Evolutionary conservation across 2,329 filamentous ascomycete genomes (phyloP), one percentile per base, ranked within the genome.

Genomic region (Coniochaeta sp.): DNA sequence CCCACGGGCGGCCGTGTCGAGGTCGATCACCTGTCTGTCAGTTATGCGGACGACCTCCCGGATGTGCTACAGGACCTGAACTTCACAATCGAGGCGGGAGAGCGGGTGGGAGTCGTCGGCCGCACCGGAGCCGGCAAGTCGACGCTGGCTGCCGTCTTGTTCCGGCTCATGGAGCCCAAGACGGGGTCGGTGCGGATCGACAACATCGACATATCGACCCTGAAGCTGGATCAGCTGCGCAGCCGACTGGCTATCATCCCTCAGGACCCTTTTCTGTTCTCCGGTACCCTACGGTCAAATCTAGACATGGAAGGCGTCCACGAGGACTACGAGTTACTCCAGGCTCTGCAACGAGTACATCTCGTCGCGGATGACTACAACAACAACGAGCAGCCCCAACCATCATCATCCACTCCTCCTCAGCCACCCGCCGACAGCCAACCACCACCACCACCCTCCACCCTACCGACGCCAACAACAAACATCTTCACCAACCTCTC

Each of bases 61-160:
- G 63, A 66, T 0, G 68, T 71, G 1, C 55, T 73, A 46, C 68
- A 67, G 54, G 60, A 63, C 20, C 57, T 73, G 22, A 66, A 61
- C 38, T 71, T 73, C 52, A 57, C 52, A 14, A 61, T 72, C 28
- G 55, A 61, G 24, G 58, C 67, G 6, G 82, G 82, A n/a, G 81
- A 85, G 64, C 74, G 81, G 30, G 80, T 86, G 51, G 83, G 82
- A 20, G 74, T 86, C 2, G 81, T 86, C 3, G 83, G 83, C 6
- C 76, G 83, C 6, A 86, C 83, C 0, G 83, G 83, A 9, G 82
- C 82, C 1, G 83, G 83, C 35, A 86, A 86, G 63, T 83, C 78
- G 7, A 81, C 77, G 12, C 82, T 86, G 65, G 84, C 84, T 71
- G 77, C 75, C 16, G 78, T 82, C 0, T 71, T 86, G 14, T 86